Base-by-base conservation (phyloP, 495 filamentous ascomycete species). In the Tetracladium setigerum region DNA sequence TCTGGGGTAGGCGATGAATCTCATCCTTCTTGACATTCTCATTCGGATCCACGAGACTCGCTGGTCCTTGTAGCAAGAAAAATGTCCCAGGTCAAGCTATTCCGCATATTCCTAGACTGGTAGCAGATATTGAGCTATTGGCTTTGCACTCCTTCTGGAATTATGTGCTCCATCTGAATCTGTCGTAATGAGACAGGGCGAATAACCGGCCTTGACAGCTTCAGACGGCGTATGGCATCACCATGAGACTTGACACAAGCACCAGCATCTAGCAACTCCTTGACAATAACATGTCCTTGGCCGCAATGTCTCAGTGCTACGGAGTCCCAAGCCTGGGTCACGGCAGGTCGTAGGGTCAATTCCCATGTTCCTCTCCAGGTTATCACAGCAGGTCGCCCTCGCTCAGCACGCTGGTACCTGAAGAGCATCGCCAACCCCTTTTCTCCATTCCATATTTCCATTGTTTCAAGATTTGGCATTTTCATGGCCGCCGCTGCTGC, bases 371-470 rank as follows among this genome's bases (percentile, higher is more conserved):
- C 55, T 62, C 57, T 59, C 65, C 60, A 64, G 45, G 54, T 62
- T 33, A 65, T 53, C 42, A 48, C 53, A 52, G 62, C 60, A 49
- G 41, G n/a, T n/a, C n/a, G n/a, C n/a, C n/a, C 50, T 41, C 41
- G 41, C 42, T 39, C 50, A 49, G 52, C 48, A 18, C 24, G 22
- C 54, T 65, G 57, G 52, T 65, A 65, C 47, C 54, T 52, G 54
- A 68, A 68, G 48, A 63, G 53, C 41, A 52, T 49, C 44, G 64
- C 62, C 43, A 62, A 52, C 35, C 60, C 60, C 52, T 59, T 56
- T 58, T 49, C 34, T 50, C 62, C 65, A 46, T 64, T 68, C 62
- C 65, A 68, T 51, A 67, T 62, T 39, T 62, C 63, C 64, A 69
- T 66, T 52, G 47, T 67, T 54, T 62, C 52, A 38, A 67, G 55